Percentiles rank a stretch among this genome's conserved stretches.
Evolutionary conservation across 1,284 basidiomycete genomes (phyloP).

Genomic region (Schizophyllum amplum): DNA sequence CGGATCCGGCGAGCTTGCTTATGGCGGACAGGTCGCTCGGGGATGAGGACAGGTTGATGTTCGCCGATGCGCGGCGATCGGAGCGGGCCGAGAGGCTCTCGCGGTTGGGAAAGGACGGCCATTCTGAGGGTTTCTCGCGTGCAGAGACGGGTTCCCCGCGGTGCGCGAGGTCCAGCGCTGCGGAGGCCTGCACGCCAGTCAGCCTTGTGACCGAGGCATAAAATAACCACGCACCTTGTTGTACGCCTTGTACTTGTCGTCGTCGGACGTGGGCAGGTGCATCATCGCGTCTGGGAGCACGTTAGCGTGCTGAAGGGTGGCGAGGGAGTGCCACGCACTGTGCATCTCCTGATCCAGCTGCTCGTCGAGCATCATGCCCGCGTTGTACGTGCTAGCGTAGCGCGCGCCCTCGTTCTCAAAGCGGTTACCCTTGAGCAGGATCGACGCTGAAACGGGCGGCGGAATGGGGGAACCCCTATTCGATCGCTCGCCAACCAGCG

Average conservation of each 20-base stretch:
- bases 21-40: constrained; percentile 39
- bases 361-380: constrained; percentile 84
- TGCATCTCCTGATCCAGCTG: constrained; percentile 88
- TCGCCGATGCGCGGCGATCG: constrained; percentile 63
- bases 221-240: constrained; percentile 46
- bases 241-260: constrained; percentile 73
- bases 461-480: constrained; percentile 44
- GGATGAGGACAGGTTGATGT: constrained; percentile 57
- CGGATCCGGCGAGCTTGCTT: constrained; percentile 35
- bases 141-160: constrained; percentile 69
- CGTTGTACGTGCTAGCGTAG: constrained; percentile 59
- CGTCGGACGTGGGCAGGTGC: constrained; percentile 86
- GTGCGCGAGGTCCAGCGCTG: constrained; percentile 88
- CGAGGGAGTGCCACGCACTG: constrained; percentile 43
- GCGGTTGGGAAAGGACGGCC: constrained; percentile 79
- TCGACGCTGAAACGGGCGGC: constrained; percentile 38
- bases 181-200: constrained; percentile 79
- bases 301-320: constrained; percentile 6
- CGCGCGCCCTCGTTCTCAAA: constrained; percentile 48
- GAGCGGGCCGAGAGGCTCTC: constrained; percentile 44
- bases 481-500: constrained; percentile 53
- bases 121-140: constrained; percentile 79
- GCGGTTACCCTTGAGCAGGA: constrained; percentile 38
- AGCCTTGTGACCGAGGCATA: constrained; percentile 6
- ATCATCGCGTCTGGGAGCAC: constrained; percentile 71